Percentiles rank a stretch among this genome's conserved stretches.
Conservation (phyloP, 192 early-diverging fungal species). For the Backusella mclennaniae region DNA sequence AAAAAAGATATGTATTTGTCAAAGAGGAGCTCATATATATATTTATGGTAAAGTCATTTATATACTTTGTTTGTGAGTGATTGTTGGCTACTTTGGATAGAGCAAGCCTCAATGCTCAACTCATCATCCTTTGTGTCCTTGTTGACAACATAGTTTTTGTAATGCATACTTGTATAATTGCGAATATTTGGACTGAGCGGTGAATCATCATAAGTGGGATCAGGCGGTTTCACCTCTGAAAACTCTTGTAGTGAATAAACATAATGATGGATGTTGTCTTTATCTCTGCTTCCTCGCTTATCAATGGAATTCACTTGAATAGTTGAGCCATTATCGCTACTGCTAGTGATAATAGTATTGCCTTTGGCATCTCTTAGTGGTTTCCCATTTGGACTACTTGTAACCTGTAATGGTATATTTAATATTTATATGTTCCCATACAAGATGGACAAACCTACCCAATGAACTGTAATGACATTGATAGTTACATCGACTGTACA, state of each 20-base stretch:
- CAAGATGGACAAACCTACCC: slow-evolving; percentile 27
- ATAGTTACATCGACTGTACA: slow-evolving; percentile 51
- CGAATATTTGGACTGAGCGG: background rate
- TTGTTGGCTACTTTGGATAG: background rate
- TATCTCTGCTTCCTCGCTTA: background rate
- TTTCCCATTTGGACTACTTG: background rate
- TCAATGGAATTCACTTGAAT: background rate
- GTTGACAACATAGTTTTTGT: background rate
- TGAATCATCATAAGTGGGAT: background rate
- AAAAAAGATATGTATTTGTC: background rate
- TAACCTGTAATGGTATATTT: background rate
- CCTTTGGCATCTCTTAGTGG: background rate
- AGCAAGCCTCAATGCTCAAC: background rate
- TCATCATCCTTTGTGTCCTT: background rate
- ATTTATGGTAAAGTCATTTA: background rate
- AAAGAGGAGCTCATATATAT: background rate
- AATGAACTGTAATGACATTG: slow-evolving; percentile 40
- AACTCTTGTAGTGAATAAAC: background rate
- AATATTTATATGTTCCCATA: background rate
- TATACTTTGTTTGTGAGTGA: background rate
- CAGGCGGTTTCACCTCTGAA: background rate
- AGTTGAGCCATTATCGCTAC: background rate
- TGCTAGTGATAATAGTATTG: background rate
- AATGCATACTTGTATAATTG: background rate
- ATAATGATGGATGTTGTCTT: background rate